These are phyloP conservation scores for Auriscalpium vulgare DNA, from an alignment of 768 basidiomycete genomes.

Conservation along the genomic window DNA sequence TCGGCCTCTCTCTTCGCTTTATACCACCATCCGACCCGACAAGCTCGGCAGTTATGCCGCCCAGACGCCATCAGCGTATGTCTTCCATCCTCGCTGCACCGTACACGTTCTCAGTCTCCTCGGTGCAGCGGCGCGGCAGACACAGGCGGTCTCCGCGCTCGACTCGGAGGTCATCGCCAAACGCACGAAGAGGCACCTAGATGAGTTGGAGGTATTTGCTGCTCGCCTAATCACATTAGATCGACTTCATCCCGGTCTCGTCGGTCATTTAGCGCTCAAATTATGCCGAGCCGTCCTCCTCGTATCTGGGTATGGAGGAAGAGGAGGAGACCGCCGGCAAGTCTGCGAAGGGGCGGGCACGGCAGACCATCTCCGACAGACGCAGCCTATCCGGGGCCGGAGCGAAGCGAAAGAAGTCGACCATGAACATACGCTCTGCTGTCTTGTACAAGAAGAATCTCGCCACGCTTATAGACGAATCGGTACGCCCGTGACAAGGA, in stretches of 20 bases:
- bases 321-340: conserved; percentile 40
- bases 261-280: conserved; percentile 54
- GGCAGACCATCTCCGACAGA: conserved; percentile 77
- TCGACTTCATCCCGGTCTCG: conserved; percentile 8
- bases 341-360: conserved; percentile 58
- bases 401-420: conserved; percentile 68
- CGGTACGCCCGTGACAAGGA: conserved; percentile 40
- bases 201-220: conserved; percentile 67
- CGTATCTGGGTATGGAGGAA: conserved; percentile 30
- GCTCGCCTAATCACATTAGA: background rate
- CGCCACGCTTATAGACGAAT: conserved; percentile 66
- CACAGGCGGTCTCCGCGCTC: conserved; percentile 34
- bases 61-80: background rate
- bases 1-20: background rate
- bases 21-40: background rate
- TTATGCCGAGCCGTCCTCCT: conserved; percentile 50
- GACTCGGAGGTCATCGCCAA: conserved; percentile 65
- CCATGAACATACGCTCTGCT: conserved; percentile 72
- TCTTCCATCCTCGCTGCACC: background rate
- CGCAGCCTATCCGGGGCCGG: conserved; percentile 45
- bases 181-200: conserved; percentile 68
- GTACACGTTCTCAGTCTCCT: no score
- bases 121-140: conserved; percentile 38
- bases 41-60: background rate
- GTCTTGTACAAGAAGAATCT: conserved; percentile 80